Evolutionary conservation across 139 green algal species (phyloP), one percentile per base, ranked within the genome.

Genomic region (Eudorina sp.): DNA sequence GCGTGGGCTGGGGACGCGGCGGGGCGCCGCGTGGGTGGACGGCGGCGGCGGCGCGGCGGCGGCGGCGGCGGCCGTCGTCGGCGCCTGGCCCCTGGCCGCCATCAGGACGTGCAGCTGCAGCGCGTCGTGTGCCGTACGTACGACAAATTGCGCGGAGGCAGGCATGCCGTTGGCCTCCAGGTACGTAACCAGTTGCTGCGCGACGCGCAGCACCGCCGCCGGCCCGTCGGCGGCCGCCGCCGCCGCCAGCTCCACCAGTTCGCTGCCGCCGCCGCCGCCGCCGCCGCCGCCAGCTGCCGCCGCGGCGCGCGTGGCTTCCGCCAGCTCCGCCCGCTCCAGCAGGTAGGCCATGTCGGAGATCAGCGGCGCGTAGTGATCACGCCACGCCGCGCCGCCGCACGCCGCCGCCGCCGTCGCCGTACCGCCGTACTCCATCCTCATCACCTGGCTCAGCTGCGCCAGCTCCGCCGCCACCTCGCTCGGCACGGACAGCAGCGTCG

Each of bases 301-400:
- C 0, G 27, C 53, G 1, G 66, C 66, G 3, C 70, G 70, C 70
- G 43, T 55, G 27, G 79, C 55, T 41, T 14, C 79, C 60, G 79
- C 60, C 79, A 87, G 81, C 62, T 87, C 81, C 18, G 81, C 81
- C 21, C 81, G 64, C n/a, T 87, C 81, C 81, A 87, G 78, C 29
- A 87, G 34, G 43, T 76, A 87, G 1, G 81, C 81, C 43, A 87
- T 51, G 36, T 87, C 81, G 18, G 81, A 87, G 31, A 87, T 78
- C 4, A 87, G 81, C 31, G 81, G 81, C 23, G 81, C 81, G 81
- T 87, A 87, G n/a, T 87, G 81, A 64, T 87, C 81, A 5, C 81
- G 81, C 81, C 81, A 87, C 7, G 81, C 43, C 18, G 81, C 60
- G 62, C 64, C 64, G 64, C 31, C 60, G 62, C 8, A 43, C 19